Conservation (phyloP, 2,329 filamentous ascomycete species). For the Ophiocordyceps camponoti-floridani region DNA sequence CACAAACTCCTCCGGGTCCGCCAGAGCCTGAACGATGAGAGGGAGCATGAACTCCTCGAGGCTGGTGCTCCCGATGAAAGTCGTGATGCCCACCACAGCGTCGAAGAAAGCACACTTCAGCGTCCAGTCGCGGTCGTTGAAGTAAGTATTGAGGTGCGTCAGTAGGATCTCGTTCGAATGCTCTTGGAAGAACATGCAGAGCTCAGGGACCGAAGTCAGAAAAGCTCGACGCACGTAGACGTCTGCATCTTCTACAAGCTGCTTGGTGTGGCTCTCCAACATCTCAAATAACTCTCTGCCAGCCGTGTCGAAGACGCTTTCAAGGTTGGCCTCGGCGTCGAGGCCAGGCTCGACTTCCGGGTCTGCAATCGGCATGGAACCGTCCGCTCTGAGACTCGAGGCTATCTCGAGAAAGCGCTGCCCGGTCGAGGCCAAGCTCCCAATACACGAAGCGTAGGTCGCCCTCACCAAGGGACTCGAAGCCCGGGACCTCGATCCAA, state of each 20-base stretch:
- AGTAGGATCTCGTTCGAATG: conserved; percentile 91
- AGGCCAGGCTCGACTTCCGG: conserved; percentile 60
- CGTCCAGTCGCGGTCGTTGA: conserved; percentile 94
- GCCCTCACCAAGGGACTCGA: conserved; percentile 61
- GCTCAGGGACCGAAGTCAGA: conserved; percentile 71
- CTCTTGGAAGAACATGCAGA: conserved; percentile 90
- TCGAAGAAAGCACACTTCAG: conserved; percentile 95
- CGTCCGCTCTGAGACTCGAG: conserved; percentile 69
- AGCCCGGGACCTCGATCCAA: conserved; percentile 23
- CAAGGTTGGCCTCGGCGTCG: conserved; percentile 52
- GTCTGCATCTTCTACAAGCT: conserved; percentile 73
- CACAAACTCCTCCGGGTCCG: conserved; percentile 85
- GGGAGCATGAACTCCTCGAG: conserved; percentile 92
- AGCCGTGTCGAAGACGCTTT: conserved; percentile 77
- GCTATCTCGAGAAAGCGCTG: conserved; percentile 79
- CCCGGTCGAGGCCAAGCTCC: conserved; percentile 73
- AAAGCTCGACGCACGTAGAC: conserved; percentile 80
- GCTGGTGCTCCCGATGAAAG: conserved; percentile 74
- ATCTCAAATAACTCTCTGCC: conserved; percentile 64
- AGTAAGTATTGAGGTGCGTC: conserved; percentile 88
- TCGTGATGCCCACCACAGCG: conserved; percentile 79
- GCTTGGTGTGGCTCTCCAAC: conserved; percentile 79
- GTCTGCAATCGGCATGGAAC: conserved; percentile 59
- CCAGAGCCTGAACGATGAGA: conserved; percentile 85
- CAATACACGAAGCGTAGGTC: conserved; percentile 84